Conservation (phyloP, 345 rosid genomes). For the Lepidium africanum region DNA sequence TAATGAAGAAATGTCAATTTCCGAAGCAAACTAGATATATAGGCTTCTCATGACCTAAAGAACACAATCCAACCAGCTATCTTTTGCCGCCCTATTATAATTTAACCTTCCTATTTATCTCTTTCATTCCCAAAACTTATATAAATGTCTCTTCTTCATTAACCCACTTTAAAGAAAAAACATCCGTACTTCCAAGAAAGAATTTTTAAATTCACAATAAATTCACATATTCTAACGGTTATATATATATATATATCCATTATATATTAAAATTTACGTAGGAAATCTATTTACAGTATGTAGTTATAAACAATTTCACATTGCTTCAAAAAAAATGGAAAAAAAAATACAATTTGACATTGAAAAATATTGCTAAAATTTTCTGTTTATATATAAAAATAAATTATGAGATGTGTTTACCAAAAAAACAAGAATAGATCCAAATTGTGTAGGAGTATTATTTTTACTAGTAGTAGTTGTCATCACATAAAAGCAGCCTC, state of each 20-base stretch:
- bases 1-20: slow-evolving; percentile 17
- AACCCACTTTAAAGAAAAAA: slow-evolving; percentile 4
- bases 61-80: slow-evolving; percentile 33
- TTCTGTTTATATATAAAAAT: neutral
- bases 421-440: neutral
- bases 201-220: neutral
- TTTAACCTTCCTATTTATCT: slow-evolving; percentile 24
- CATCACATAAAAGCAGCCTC: slow-evolving; percentile 11
- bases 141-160: neutral
- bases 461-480: neutral
- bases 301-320: neutral
- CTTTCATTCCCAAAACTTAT: slow-evolving; percentile 30
- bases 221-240: neutral
- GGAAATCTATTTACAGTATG: neutral
- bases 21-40: slow-evolving; percentile 26
- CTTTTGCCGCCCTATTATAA: slow-evolving; percentile 30
- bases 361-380: too few relatives aligned
- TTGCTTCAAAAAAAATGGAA: neutral
- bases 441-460: neutral
- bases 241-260: too few relatives aligned
- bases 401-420: neutral
- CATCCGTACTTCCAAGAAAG: slow-evolving; percentile 16
- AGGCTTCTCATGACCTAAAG: slow-evolving; percentile 30
- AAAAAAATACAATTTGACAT: neutral
- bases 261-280: neutral